These are phyloP conservation scores for Dichotomopilus funicola DNA, from an alignment of 2,329 filamentous ascomycete species.

Conservation along the genomic window DNA sequence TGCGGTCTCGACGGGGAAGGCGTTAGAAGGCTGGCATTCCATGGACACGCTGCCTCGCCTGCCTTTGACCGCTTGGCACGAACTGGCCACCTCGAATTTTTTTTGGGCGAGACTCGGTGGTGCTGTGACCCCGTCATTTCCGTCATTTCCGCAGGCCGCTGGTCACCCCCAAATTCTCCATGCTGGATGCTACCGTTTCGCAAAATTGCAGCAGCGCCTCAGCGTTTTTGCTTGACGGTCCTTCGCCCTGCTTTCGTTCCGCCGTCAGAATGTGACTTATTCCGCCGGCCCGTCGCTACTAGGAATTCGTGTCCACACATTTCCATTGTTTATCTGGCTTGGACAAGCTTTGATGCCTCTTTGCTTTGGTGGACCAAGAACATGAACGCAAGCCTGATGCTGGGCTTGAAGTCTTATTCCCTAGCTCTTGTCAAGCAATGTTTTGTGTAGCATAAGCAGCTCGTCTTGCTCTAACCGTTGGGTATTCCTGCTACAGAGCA, in stretches of 20 bases:
- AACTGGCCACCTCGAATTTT: conserved; percentile 14
- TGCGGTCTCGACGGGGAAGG: background rate
- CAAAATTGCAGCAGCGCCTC: conserved; percentile 7
- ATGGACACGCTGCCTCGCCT: conserved; percentile 1
- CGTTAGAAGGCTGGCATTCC: background rate
- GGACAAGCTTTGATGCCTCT: too few species aligned
- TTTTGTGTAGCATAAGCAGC: background rate
- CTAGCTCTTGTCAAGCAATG: too few species aligned
- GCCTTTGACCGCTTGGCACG: conserved; percentile 15
- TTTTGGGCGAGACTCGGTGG: conserved; percentile 13
- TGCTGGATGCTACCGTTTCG: conserved; percentile 8
- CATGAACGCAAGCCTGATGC: too few species aligned
- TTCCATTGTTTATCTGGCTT: too few species aligned
- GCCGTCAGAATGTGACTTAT: too few species aligned
- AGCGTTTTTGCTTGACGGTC: background rate
- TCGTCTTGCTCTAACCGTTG: too few species aligned
- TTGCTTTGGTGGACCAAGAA: too few species aligned
- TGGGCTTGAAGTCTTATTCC: too few species aligned
- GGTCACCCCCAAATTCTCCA: conserved; percentile 14
- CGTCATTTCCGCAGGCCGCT: conserved; percentile 16
- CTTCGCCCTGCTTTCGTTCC: background rate
- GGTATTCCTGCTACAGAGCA: too few species aligned
- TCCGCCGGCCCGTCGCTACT: too few species aligned
- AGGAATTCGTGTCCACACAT: too few species aligned
- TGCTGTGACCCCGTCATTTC: conserved; percentile 21